These are phyloP conservation scores for Bipolaris cookei DNA, from an alignment of 2,329 filamentous ascomycete species.

Conservation along the genomic window DNA sequence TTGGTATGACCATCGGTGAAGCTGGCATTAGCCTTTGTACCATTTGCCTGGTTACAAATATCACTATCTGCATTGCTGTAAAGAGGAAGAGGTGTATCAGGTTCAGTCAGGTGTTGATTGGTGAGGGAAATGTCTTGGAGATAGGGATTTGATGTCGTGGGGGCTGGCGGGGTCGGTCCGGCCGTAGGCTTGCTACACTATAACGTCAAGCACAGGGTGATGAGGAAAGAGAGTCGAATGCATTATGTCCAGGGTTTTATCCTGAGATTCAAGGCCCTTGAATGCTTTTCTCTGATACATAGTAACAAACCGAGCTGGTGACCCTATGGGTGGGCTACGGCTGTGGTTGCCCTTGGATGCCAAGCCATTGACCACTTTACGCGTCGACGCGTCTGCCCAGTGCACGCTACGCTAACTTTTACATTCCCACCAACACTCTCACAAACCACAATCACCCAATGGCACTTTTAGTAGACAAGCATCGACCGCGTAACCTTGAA, in stretches of 20 bases:
- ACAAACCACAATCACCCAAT: constrained; percentile 49
- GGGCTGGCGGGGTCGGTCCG: neutral
- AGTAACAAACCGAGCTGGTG: neutral
- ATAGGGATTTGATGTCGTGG: neutral
- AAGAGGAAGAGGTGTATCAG: neutral
- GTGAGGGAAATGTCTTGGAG: neutral
- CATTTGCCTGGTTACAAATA: neutral
- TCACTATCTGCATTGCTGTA: neutral
- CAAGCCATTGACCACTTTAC: constrained; percentile 38
- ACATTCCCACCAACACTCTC: constrained; percentile 6
- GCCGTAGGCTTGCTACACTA: neutral
- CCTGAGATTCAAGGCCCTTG: neutral
- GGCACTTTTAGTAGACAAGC: constrained; percentile 70
- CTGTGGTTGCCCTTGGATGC: constrained; percentile 10
- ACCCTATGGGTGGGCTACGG: neutral
- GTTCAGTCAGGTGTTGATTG: neutral
- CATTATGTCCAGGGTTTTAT: neutral
- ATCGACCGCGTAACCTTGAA: constrained; percentile 75
- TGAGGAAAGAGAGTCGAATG: neutral
- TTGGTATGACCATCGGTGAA: too few relatives aligned
- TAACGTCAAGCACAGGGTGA: neutral
- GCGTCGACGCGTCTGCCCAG: constrained; percentile 38
- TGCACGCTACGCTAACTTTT: constrained; percentile 16
- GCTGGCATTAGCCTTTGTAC: neutral
- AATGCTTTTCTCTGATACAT: too few relatives aligned